Percentiles rank a stretch among this genome's conserved stretches.
Conservation (phyloP, 1,284 basidiomycete genomes). For the Sanghuangporus weigelae region DNA sequence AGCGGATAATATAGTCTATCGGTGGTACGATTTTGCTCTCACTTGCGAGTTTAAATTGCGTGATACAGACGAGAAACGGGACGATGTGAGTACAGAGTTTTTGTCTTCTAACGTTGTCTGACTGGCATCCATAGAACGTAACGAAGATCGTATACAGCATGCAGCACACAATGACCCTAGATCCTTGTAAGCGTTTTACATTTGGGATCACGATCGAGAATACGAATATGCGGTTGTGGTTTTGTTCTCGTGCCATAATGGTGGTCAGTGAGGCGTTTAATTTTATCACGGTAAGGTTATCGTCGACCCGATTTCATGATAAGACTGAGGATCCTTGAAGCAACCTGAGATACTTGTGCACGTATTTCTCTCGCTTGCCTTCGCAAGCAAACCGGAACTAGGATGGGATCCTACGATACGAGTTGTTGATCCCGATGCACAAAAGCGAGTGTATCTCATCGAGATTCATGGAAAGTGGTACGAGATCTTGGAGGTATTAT, state of each 20-base stretch:
- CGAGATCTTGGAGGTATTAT: neutral
- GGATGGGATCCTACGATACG: slow-evolving; percentile 1
- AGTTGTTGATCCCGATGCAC: neutral
- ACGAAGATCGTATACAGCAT: slow-evolving; percentile 13
- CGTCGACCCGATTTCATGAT: neutral
- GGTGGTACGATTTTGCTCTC: neutral
- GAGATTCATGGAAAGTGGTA: neutral
- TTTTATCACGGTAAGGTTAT: slow-evolving; percentile 2
- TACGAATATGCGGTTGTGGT: neutral
- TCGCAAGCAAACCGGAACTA: neutral
- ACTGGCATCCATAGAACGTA: slow-evolving; percentile 12
- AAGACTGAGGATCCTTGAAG: neutral
- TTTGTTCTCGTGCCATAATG: neutral
- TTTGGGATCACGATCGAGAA: slow-evolving; percentile 18
- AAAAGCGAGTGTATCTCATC: neutral
- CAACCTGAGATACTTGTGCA: neutral
- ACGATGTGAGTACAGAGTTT: neutral
- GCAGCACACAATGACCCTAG: slow-evolving; percentile 17
- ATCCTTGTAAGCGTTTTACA: slow-evolving; percentile 19
- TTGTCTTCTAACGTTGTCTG: neutral
- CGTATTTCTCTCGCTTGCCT: slow-evolving; percentile 8
- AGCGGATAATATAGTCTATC: neutral
- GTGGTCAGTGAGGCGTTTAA: neutral
- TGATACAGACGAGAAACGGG: neutral
- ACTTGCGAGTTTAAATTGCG: neutral